Conservation (phyloP, 192 early-diverging fungal species). For the Coemansia furcata region DNA sequence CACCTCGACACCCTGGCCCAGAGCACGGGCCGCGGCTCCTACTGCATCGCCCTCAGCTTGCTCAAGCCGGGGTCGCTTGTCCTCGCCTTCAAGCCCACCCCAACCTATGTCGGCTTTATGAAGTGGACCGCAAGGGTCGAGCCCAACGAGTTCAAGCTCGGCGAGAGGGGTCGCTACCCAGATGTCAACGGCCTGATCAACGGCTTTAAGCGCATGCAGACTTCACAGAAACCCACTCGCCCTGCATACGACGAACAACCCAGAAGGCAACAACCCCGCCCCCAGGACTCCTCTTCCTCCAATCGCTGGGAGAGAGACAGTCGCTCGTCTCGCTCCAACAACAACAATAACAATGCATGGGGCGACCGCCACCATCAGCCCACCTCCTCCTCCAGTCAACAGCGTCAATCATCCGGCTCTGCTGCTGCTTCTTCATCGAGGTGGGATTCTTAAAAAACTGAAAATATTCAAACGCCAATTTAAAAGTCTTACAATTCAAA, state of each 20-base stretch:
- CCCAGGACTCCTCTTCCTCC: no score
- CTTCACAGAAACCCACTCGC: neutral
- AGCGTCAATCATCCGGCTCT: neutral
- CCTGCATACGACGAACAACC: no score
- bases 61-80: slow-evolving; percentile 70
- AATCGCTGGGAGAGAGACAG: neutral
- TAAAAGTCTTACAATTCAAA: no score
- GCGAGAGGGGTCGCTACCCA: slow-evolving; percentile 61
- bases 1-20: slow-evolving; percentile 49
- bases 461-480: no score
- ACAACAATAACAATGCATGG: no score
- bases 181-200: slow-evolving; percentile 70
- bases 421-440: neutral
- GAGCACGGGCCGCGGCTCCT: slow-evolving; percentile 70
- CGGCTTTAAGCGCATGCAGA: slow-evolving; percentile 72
- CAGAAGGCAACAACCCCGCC: no score
- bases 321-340: neutral
- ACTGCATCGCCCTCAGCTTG: slow-evolving; percentile 73
- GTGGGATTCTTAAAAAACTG: slow-evolving; percentile 1
- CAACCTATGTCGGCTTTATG: slow-evolving; percentile 55
- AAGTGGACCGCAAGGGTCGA: slow-evolving; percentile 74
- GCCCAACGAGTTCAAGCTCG: slow-evolving; percentile 74
- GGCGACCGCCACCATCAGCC: neutral
- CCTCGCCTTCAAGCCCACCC: slow-evolving; percentile 77
- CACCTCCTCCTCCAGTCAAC: neutral